Evolutionary conservation across 2,329 filamentous ascomycete genomes (phyloP).

Genomic region (Orbilia javanica): DNA sequence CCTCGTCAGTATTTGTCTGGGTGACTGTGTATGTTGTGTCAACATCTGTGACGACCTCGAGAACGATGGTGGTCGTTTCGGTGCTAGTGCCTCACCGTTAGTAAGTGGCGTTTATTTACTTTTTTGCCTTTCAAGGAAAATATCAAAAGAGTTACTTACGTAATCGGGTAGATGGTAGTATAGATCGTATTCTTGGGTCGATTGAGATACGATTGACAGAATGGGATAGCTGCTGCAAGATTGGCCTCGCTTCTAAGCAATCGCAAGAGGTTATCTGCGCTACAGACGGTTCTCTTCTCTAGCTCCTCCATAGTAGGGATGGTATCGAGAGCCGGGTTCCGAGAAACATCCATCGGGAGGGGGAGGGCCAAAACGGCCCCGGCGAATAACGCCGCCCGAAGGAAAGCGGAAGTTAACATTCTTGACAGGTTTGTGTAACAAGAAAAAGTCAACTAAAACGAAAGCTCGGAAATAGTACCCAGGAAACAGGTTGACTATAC

Average conservation of each 20-base stretch:
- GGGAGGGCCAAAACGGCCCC: constrained; percentile 23
- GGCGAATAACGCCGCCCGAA: constrained; percentile 22
- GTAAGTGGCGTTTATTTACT: background rate
- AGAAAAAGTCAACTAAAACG: background rate
- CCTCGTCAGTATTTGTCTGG: background rate
- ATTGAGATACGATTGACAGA: constrained; percentile 24
- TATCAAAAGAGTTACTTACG: constrained; percentile 4
- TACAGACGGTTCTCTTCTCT: constrained; percentile 20
- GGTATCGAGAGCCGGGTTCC: constrained; percentile 12
- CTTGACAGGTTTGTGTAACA: constrained; percentile 17
- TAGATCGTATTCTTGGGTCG: background rate
- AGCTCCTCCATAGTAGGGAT: background rate
- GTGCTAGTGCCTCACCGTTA: background rate
- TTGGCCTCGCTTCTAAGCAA: constrained; percentile 26
- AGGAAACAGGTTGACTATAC: constrained; percentile 17
- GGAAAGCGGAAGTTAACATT: constrained; percentile 20
- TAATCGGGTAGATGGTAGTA: constrained; percentile 8
- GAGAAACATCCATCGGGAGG: constrained; percentile 16
- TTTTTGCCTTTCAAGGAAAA: background rate
- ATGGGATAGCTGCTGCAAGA: constrained; percentile 21
- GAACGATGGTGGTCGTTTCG: constrained; percentile 14
- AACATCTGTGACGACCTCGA: constrained; percentile 24
- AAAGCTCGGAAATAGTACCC: background rate
- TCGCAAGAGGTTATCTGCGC: constrained; percentile 24
- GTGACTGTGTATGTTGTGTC: constrained; percentile 23